Evolutionary conservation across 2,329 filamentous ascomycete genomes (phyloP).

Genomic region (Aspergillus sp.): DNA sequence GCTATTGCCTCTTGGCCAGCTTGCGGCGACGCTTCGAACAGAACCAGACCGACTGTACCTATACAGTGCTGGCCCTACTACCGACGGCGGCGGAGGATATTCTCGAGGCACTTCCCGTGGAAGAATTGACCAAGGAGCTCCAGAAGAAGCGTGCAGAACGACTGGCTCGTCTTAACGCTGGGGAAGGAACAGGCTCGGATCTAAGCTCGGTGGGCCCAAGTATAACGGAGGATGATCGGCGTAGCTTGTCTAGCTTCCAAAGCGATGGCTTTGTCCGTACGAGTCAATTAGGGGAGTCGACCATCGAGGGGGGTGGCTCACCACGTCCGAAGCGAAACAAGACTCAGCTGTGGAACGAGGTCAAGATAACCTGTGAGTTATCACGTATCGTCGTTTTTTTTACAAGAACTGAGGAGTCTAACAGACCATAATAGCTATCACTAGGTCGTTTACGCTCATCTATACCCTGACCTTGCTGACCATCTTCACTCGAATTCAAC

Average conservation of each 20-base stretch:
- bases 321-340: slow-evolving; percentile 72
- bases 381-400: neutral
- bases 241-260: slow-evolving; percentile 72
- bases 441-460: slow-evolving; percentile 84
- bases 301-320: slow-evolving; percentile 51
- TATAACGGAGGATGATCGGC: slow-evolving; percentile 78
- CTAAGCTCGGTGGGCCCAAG: slow-evolving; percentile 63
- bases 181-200: slow-evolving; percentile 60
- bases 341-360: slow-evolving; percentile 92
- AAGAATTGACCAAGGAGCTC: slow-evolving; percentile 88
- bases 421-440: slow-evolving; percentile 65
- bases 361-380: slow-evolving; percentile 85
- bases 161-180: slow-evolving; percentile 58
- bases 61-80: slow-evolving; percentile 92
- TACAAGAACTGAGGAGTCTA: slow-evolving; percentile 9
- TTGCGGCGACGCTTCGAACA: slow-evolving; percentile 95
- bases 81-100: slow-evolving; percentile 91
- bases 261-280: slow-evolving; percentile 83
- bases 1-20: slow-evolving; percentile 53
- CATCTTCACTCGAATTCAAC: slow-evolving; percentile 89
- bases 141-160: slow-evolving; percentile 87
- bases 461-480: slow-evolving; percentile 89
- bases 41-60: slow-evolving; percentile 98
- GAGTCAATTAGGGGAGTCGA: slow-evolving; percentile 69
- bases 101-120: slow-evolving; percentile 82